Evolutionary conservation across 768 basidiomycete genomes (phyloP).

Genomic region (Amanita exitialis): DNA sequence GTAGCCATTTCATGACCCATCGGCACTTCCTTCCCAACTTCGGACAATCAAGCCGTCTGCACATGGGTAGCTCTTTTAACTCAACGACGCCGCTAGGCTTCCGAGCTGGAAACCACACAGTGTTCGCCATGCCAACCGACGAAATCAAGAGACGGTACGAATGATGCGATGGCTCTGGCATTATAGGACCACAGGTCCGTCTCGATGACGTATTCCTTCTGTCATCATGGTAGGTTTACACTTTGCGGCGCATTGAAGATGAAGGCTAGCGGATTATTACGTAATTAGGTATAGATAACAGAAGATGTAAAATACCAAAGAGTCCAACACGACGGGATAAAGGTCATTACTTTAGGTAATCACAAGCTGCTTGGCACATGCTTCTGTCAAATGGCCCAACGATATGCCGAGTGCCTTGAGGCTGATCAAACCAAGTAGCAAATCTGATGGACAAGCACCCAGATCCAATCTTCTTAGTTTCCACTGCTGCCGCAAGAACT

Average conservation of each 20-base stretch:
- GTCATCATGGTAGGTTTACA: slow-evolving; percentile 48
- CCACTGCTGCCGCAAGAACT: too few relatives aligned
- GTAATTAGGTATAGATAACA: not conserved
- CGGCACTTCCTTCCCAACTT: slow-evolving; percentile 72
- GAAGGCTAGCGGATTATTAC: slow-evolving; percentile 12
- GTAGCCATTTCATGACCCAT: slow-evolving; percentile 66
- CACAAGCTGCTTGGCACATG: too few relatives aligned
- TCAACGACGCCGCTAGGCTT: slow-evolving; percentile 27
- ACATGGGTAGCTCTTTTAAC: slow-evolving; percentile 50
- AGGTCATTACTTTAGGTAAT: too few relatives aligned
- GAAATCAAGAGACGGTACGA: slow-evolving; percentile 48
- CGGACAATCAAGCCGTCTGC: slow-evolving; percentile 51
- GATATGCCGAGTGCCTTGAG: slow-evolving; percentile 46
- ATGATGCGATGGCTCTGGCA: slow-evolving; percentile 39
- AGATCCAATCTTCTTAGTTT: slow-evolving; percentile 45
- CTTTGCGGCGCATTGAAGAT: slow-evolving; percentile 40
- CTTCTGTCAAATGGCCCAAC: not conserved
- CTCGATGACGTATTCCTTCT: slow-evolving; percentile 48
- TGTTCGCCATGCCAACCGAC: too few relatives aligned
- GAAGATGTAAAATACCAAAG: not conserved
- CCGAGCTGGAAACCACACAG: too few relatives aligned
- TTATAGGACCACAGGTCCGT: slow-evolving; percentile 45
- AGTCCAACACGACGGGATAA: too few relatives aligned
- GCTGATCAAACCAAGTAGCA: slow-evolving; percentile 36
- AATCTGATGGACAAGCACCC: slow-evolving; percentile 55